Percentiles rank a stretch among this genome's conserved stretches.
These are phyloP conservation scores for Gossypium anomalum DNA, from an alignment of 345 rosid species.

Conservation along the genomic window DNA sequence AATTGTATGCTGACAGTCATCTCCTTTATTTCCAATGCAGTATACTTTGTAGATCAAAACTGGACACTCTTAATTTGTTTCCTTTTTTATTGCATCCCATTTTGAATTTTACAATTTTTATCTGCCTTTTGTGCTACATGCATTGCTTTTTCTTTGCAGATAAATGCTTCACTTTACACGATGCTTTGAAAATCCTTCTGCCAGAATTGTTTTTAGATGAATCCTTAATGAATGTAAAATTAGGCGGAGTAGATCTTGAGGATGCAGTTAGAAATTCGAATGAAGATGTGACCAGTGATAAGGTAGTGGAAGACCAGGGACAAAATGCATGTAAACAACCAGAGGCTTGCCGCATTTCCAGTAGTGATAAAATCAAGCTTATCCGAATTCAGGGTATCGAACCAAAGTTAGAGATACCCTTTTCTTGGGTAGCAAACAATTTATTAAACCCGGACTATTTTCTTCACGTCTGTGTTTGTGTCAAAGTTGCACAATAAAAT, in stretches of 20 bases:
- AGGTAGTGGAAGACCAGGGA: constrained; percentile 23
- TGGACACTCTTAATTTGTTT: background rate
- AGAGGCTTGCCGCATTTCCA: constrained; percentile 14
- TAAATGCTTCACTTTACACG: constrained; percentile 56
- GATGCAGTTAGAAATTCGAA: constrained; percentile 24
- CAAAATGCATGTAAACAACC: constrained; percentile 13
- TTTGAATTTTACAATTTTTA: background rate
- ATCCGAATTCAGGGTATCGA: constrained; percentile 85
- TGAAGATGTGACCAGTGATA: constrained; percentile 26
- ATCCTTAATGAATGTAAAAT: constrained; percentile 19
- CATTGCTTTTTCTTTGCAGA: constrained; percentile 35
- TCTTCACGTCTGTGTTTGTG: constrained; percentile 64
- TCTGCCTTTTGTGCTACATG: background rate
- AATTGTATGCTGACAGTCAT: background rate
- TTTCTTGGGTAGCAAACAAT: constrained; percentile 89
- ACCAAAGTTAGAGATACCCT: constrained; percentile 74
- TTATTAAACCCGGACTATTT: constrained; percentile 78
- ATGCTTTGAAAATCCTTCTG: constrained; percentile 59
- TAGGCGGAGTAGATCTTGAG: constrained; percentile 26
- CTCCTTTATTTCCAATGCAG: background rate
- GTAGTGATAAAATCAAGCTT: constrained; percentile 51
- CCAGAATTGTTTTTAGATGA: constrained; percentile 41
- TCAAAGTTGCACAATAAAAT: constrained; percentile 37
- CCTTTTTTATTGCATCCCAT: background rate
- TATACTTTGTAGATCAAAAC: background rate